Evolutionary conservation across 2,329 filamentous ascomycete genomes (phyloP), one percentile per base, ranked within the genome.

Genomic region (Aspergillus fijiensis): DNA sequence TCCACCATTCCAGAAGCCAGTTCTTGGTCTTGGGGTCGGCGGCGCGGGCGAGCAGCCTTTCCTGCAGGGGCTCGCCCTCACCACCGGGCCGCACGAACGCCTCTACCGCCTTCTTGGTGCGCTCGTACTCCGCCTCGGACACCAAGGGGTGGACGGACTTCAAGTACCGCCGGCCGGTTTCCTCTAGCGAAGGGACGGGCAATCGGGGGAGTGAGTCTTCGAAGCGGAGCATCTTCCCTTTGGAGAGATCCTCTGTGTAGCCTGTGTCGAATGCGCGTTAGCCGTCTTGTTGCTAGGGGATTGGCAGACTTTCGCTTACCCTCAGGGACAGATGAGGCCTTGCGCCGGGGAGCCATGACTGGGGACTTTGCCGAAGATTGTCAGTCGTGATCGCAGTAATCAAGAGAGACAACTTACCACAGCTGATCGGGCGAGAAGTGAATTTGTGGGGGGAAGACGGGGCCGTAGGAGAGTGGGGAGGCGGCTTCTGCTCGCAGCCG

Each of bases 1-100:
- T 98, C 95, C 95, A 99, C 95, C 95, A 99, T 69, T 99, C 94
- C 69, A 89, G 88, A 59, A 99, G 84, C 95, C 95, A 99, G 80
- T 98, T 99, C 81, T 90, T 92, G 74, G 85, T 80, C 63, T 90
- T 88, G 53, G 93, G 89, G 67, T 96, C 87, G 68, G 92, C 89
- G 63, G 90, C 86, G 64, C 87, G 87, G 60, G 90, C 91, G 55
- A 94, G 71, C 65, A 99, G 83, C 76, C 94, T 90, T 74, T 96
- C 89, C 81, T 99, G 95, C 49, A 99, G 87, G 70, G 87, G 86
- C 75, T 89, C 85, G 63, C 94, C 95, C 55, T 88, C 82, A 45
- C 92, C 91, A 59, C 91, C 92, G n/a, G 94, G 91, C 67, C 88
- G 88, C 67, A 96, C 81, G 77, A 99, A 98, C 6, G 93, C 91